Conservation (phyloP, 148 eudicot genomes). For the Pharnaceum exiguum region DNA sequence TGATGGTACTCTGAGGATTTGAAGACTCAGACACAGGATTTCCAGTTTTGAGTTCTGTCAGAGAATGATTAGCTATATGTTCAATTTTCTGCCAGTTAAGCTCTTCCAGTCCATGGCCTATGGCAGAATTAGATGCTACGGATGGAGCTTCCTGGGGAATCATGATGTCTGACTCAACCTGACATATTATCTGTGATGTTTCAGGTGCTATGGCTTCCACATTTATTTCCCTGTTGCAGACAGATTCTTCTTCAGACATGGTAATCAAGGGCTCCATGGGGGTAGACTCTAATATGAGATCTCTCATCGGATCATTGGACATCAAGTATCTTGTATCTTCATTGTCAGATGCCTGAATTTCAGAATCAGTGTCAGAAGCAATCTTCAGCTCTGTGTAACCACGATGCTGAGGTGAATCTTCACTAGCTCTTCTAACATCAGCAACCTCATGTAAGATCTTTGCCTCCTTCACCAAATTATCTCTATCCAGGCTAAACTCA, state of each 20-base stretch:
- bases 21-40: constrained; percentile 27
- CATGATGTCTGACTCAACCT: constrained; percentile 19
- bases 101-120: constrained; percentile 58
- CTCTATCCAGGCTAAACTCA: constrained; percentile 24
- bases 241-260: constrained; percentile 25
- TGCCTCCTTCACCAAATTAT: constrained; percentile 22
- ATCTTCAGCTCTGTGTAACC: constrained; percentile 54
- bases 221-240: constrained; percentile 29
- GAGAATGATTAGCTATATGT: constrained; percentile 17
- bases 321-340: constrained; percentile 27
- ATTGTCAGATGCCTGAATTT: constrained; percentile 37
- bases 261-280: constrained; percentile 27
- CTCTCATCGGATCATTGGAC: constrained; percentile 19
- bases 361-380: constrained; percentile 65
- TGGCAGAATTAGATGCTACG: constrained; percentile 22
- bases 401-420: constrained; percentile 41
- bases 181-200: constrained; percentile 27
- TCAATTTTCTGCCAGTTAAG: constrained; percentile 48
- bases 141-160: constrained; percentile 16
- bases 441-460: constrained; percentile 19
- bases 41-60: constrained; percentile 20
- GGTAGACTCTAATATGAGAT: constrained; percentile 22
- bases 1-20: constrained; percentile 15
- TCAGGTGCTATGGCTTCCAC: constrained; percentile 22
- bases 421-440: constrained; percentile 8